These are phyloP conservation scores for Colletotrichum somersetense DNA, from an alignment of 2,329 filamentous ascomycete species.

Conservation along the genomic window DNA sequence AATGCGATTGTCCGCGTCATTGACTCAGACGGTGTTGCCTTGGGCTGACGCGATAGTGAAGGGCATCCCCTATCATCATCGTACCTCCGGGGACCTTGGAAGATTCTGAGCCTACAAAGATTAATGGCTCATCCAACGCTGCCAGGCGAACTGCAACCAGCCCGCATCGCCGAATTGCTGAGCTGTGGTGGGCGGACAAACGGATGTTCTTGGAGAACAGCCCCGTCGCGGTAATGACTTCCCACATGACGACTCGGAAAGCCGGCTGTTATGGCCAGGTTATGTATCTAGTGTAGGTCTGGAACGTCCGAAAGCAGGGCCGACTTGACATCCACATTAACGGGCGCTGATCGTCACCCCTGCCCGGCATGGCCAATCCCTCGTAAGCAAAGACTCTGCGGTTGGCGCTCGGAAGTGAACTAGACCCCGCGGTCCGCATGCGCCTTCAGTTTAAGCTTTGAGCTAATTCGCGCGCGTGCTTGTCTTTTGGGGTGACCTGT, in stretches of 20 bases:
- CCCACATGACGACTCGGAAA: background rate
- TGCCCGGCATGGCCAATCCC: background rate
- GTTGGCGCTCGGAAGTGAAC: background rate
- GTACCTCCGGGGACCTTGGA: background rate
- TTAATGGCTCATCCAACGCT: background rate
- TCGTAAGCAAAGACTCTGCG: background rate
- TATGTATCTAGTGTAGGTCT: background rate
- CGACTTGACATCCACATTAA: background rate
- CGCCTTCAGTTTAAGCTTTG: background rate
- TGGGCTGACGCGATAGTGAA: background rate
- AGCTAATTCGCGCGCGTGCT: background rate
- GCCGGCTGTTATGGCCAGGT: background rate
- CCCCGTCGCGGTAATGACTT: background rate
- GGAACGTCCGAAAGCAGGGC: constrained; percentile 6
- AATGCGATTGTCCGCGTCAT: background rate
- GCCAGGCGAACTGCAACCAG: background rate
- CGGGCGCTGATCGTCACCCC: background rate
- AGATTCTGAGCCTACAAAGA: background rate
- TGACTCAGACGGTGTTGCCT: background rate
- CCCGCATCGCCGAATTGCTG: background rate
- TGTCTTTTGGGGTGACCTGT: constrained; percentile 15
- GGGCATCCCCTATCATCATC: background rate
- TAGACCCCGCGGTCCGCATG: background rate
- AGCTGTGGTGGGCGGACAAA: background rate
- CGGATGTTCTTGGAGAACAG: background rate